Conservation (phyloP, 768 basidiomycete species). For the Lactarius sp. region DNA sequence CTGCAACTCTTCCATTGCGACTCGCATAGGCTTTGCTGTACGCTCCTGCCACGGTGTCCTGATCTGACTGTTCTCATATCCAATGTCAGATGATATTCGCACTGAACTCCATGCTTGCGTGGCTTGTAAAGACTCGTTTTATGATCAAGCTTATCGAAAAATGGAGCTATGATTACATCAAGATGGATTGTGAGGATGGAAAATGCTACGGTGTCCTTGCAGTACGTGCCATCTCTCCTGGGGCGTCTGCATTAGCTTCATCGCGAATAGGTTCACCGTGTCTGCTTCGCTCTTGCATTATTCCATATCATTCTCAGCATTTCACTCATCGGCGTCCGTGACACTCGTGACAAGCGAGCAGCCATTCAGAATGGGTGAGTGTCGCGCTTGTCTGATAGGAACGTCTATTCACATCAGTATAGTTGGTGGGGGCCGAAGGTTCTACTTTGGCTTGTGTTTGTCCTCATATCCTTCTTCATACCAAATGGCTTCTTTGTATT, state of each 20-base stretch:
- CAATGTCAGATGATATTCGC: constrained; percentile 80
- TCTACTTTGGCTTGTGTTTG: constrained; percentile 79
- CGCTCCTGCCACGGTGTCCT: constrained; percentile 28
- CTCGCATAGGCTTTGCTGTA: constrained; percentile 92
- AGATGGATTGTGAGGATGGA: constrained; percentile 92
- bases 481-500: constrained; percentile 98
- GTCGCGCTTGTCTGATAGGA: neutral
- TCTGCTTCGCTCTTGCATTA: constrained; percentile 90
- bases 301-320: constrained; percentile 82
- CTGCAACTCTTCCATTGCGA: constrained; percentile 97
- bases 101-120: constrained; percentile 92
- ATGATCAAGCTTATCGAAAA: constrained; percentile 85
- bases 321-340: constrained; percentile 78
- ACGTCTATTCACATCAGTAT: constrained; percentile 12
- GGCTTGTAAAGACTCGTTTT: constrained; percentile 90
- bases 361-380: constrained; percentile 93
- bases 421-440: constrained; percentile 99
- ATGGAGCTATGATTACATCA: constrained; percentile 94
- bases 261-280: constrained; percentile 73
- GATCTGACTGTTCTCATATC: neutral
- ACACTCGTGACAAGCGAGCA: constrained; percentile 89
- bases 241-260: constrained; percentile 4
- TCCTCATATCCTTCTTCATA: constrained; percentile 85
- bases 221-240: constrained; percentile 43
- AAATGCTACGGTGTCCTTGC: constrained; percentile 97